Base-by-base conservation (phyloP, 805 yeast genomes). In the Lipomyces orientalis region DNA sequence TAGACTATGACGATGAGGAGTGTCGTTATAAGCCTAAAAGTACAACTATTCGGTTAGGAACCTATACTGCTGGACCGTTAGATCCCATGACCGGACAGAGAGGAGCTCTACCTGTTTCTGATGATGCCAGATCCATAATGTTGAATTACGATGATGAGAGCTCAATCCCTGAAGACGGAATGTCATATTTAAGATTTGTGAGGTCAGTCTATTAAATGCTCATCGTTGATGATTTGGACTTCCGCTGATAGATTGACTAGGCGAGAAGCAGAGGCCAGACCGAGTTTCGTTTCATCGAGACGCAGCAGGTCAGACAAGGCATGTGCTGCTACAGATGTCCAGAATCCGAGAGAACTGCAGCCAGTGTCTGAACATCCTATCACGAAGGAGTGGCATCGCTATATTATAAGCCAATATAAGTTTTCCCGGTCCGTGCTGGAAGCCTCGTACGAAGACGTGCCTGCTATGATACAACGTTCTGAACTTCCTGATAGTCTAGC, bases 401-500 rank as follows among this genome's bases (percentile, higher is more conserved):
- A 54, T n/a, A 37, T 59, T 29, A 62, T 66, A 52, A 51, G 19
- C 33, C 65, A 56, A 46, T 70, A 63, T 56, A 57, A 54, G 5
- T 59, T 55, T 12, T 51, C 67, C 10, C 62, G 70, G 35, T 52
- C 57, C 39, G 22, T 65, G 10, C 62, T 33, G 25, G 67, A 64
- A 5, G 22, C 61, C 6, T 43, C 71, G 6, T 51, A 54, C 12
- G 37, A 39, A 37, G 46, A 46, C 16, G 14, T 34, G 29, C 51
- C 61, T 4, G 56, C 68, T 54, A 61, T 64, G 7, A 43, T 59
- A 57, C 64, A 33, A 35, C 60, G 33, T 52, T 54, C 59, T 34
- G 81, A 80, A 22, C 74, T 79, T 16, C 85, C 85, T 1, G 34
- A 63, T 12, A 79, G 82, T 2, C 76, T 77, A 25, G 76, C 79